phyloP scores from a whole-genome alignment of 345 rosid genomes.

The Aegle marmelos region DNA sequence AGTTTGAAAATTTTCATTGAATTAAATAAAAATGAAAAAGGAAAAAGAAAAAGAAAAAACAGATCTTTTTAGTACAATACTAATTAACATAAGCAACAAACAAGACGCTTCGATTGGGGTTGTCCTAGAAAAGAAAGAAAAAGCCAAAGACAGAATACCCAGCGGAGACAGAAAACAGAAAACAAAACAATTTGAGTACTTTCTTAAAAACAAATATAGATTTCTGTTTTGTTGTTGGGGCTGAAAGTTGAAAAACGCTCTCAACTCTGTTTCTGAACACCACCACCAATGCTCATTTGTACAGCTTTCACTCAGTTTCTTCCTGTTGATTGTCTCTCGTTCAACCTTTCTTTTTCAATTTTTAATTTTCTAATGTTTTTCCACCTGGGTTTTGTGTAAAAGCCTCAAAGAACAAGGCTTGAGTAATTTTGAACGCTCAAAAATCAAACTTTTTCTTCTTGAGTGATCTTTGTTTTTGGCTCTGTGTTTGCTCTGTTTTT shows the following conservation, averaged over 20 bases:
- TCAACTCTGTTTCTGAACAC: slow-evolving; percentile 25
- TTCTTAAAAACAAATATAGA: not conserved
- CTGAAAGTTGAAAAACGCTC: slow-evolving; percentile 14
- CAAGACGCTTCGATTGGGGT: slow-evolving; percentile 14
- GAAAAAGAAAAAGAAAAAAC: too few relatives aligned
- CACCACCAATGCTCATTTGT: slow-evolving; percentile 39
- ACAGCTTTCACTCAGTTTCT: slow-evolving; percentile 24
- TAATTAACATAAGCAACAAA: not conserved
- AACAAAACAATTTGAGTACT: not conserved
- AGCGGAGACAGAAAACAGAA: slow-evolving; percentile 11
- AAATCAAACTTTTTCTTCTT: not conserved
- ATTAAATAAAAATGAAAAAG: not conserved
- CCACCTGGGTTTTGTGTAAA: slow-evolving; percentile 25
- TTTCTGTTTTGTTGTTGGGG: slow-evolving; percentile 22
- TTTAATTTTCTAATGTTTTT: not conserved
- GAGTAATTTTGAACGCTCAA: not conserved
- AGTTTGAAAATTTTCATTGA: not conserved
- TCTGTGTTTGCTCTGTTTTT: slow-evolving; percentile 4
- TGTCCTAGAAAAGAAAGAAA: slow-evolving; percentile 10
- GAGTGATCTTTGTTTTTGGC: slow-evolving; percentile 15
- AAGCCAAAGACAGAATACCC: slow-evolving; percentile 27
- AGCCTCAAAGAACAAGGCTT: not conserved
- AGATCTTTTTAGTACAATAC: not conserved
- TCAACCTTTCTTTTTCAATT: not conserved
- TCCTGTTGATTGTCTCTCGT: not conserved